Evolutionary conservation across 2,329 filamentous ascomycete species (phyloP).

Genomic region (Neopestalotiopsis sp.): DNA sequence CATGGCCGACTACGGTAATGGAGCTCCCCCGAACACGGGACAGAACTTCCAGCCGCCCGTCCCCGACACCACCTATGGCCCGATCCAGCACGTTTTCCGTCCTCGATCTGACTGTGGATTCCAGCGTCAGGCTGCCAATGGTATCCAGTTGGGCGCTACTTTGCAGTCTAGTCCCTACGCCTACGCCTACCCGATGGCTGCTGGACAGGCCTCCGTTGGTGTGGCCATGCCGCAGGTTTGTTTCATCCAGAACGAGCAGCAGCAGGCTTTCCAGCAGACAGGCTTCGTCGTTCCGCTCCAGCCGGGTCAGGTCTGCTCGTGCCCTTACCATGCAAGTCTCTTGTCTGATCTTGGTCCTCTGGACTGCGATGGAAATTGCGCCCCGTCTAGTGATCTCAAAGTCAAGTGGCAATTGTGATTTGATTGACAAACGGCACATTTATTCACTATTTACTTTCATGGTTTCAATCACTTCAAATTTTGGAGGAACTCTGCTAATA

Average conservation of each 20-base stretch:
- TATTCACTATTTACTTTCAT: constrained; percentile 16
- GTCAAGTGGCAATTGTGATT: neutral
- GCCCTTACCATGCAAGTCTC: constrained; percentile 45
- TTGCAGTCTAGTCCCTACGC: neutral
- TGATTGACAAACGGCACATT: constrained; percentile 3
- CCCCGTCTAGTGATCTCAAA: neutral
- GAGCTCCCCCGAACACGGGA: constrained; percentile 47
- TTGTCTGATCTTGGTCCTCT: neutral
- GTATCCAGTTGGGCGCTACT: neutral
- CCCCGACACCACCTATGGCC: constrained; percentile 62
- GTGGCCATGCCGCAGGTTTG: constrained; percentile 3
- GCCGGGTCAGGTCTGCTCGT: constrained; percentile 15
- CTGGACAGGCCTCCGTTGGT: constrained; percentile 26
- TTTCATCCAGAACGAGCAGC: neutral
- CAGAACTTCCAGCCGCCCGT: constrained; percentile 64
- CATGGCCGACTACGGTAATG: constrained; percentile 50
- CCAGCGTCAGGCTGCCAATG: constrained; percentile 26
- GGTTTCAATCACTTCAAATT: neutral
- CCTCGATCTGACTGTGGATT: constrained; percentile 54
- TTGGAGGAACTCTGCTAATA: constrained; percentile 10
- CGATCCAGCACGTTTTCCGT: constrained; percentile 60
- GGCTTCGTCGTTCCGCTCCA: neutral
- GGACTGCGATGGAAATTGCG: neutral
- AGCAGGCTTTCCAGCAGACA: constrained; percentile 11
- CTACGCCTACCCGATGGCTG: constrained; percentile 15